phyloP scores from a whole-genome alignment of 2,329 filamentous ascomycete genomes.

The Aspergillus persii region DNA sequence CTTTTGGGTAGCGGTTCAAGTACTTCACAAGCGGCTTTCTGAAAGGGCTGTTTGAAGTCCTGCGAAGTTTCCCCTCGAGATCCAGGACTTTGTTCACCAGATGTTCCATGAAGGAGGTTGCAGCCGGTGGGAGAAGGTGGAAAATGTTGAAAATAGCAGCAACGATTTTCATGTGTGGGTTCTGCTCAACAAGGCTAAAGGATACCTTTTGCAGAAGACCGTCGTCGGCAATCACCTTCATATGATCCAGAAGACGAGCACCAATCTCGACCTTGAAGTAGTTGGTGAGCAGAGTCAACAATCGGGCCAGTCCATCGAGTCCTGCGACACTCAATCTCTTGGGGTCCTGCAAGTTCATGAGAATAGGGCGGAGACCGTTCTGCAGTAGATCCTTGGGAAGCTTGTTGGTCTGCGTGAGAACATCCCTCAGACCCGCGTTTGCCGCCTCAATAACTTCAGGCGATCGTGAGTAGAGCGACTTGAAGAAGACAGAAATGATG shows the following conservation, averaged over 20 bases:
- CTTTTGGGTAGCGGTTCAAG: slow-evolving; percentile 86
- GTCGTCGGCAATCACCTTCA: slow-evolving; percentile 84
- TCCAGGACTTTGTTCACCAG: slow-evolving; percentile 88
- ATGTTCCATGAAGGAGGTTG: slow-evolving; percentile 84
- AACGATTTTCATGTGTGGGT: slow-evolving; percentile 88
- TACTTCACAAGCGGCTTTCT: slow-evolving; percentile 87
- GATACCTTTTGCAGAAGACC: slow-evolving; percentile 81
- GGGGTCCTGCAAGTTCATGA: slow-evolving; percentile 93
- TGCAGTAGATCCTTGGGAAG: slow-evolving; percentile 93
- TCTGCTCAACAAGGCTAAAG: slow-evolving; percentile 92
- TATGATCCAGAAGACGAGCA: slow-evolving; percentile 84
- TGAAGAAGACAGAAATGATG: slow-evolving; percentile 97
- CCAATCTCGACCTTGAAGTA: slow-evolving; percentile 99
- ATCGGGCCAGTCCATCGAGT: slow-evolving; percentile 82
- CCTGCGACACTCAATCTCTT: slow-evolving; percentile 85
- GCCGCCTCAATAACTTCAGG: slow-evolving; percentile 90
- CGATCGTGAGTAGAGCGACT: slow-evolving; percentile 90
- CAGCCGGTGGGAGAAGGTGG: slow-evolving; percentile 86
- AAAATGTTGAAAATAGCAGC: slow-evolving; percentile 96
- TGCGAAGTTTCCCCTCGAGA: slow-evolving; percentile 77
- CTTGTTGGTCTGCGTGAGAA: slow-evolving; percentile 84
- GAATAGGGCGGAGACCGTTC: slow-evolving; percentile 87
- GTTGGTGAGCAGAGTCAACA: slow-evolving; percentile 88
- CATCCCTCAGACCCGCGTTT: slow-evolving; percentile 82
- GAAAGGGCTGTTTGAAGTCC: slow-evolving; percentile 90